Conservation (phyloP, 768 basidiomycete genomes). For the Pisolithus sp. region DNA sequence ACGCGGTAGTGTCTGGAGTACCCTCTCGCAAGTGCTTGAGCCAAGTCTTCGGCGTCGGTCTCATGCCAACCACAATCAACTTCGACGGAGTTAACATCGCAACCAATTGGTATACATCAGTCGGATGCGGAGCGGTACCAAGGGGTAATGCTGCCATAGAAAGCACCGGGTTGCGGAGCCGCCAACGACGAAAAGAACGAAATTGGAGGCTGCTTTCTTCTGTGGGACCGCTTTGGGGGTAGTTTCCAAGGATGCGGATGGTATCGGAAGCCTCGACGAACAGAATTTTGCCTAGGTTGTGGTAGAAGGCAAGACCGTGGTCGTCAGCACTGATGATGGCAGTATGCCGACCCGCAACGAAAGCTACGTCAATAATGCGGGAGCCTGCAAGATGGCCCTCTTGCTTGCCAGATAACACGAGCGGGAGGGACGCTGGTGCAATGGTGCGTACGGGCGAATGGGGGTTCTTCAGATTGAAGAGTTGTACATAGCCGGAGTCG, state of each 20-base stretch:
- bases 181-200: constrained; percentile 38
- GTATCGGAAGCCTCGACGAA: constrained; percentile 95
- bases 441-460: constrained; percentile 63
- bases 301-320: constrained; percentile 88
- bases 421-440: constrained; percentile 57
- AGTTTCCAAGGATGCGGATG: constrained; percentile 87
- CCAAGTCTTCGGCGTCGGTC: constrained; percentile 91
- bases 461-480: constrained; percentile 76
- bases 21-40: constrained; percentile 60
- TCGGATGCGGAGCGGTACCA: constrained; percentile 64
- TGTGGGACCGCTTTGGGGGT: constrained; percentile 46
- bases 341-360: constrained; percentile 88
- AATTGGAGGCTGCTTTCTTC: constrained; percentile 12
- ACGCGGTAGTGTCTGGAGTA: constrained; percentile 36
- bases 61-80: constrained; percentile 87
- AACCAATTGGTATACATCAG: constrained; percentile 73
- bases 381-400: constrained; percentile 83
- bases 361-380: constrained; percentile 73
- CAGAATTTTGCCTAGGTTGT: constrained; percentile 87
- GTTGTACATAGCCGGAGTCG: constrained; percentile 72
- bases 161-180: constrained; percentile 60
- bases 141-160: constrained; percentile 78
- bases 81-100: constrained; percentile 88
- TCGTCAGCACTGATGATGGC: constrained; percentile 90
- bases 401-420: constrained; percentile 70